Base-by-base conservation (phyloP, 2,329 filamentous ascomycete species). In the Pyrenophora teres region DNA sequence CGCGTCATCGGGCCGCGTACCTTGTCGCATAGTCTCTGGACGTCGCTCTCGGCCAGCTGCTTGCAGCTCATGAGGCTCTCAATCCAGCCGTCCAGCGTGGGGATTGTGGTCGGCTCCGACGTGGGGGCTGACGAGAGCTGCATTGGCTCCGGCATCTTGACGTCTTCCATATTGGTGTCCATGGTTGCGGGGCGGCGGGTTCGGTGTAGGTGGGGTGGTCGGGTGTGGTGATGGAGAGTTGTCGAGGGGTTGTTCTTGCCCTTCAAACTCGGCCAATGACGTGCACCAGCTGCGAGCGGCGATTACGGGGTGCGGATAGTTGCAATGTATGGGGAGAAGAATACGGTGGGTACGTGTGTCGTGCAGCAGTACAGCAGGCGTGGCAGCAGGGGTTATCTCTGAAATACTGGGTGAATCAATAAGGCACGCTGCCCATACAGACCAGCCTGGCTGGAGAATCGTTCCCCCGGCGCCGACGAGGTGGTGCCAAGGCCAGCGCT, bases 121-220 rank as follows among this genome's bases (percentile, higher is more conserved):
- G 86, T 80, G 43, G 91, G 85, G 54, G 88, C 85, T 67, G 76
- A 75, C 49, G 77, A 76, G 63, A 96, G 78, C 72, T 88, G 88
- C 74, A 90, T 84, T 62, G 85, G 83, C 73, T 89, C 86, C 76
- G 92, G 89, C 70, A 89, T 87, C 78, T 92, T 90, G 67, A 96
- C 92, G 75, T 99, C 94, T 81, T 97, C 93, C 94, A 99, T 99
- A 78, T 95, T 96, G 72, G 92, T 96, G 78, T 99, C 93, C 92
- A 97, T 96, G 62, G 69, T 83, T 43, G 78, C 77, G 50, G 59
- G 45, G 52, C 49, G 46, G 50, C 46, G 49, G 55, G 50, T 54
- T 44, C 38, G 57, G 56, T 47, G 56, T 57, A 57, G 60, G 57
- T 60, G 56, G 56, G 60, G 51, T 55, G 59, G 61, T 57, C 52